Base-by-base conservation (phyloP, 345 rosid species). In the Eucalyptus camaldulensis region DNA sequence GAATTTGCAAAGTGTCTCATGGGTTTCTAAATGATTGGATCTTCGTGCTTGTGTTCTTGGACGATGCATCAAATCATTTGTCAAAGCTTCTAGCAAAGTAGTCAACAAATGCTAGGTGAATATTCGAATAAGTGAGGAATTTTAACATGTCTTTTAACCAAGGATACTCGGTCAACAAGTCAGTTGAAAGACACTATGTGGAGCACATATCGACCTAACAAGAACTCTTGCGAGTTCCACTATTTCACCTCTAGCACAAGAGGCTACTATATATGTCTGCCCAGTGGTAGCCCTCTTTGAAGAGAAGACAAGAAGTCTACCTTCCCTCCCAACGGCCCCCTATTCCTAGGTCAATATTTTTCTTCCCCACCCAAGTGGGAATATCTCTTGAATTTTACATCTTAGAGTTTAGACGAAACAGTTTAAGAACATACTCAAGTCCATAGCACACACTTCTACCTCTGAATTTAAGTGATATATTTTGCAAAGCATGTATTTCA, bases 361-460 rank as follows among this genome's bases (percentile, higher is more conserved):
- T 53, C 58, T 53, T 53, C 58, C 25, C 25, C 58, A 53, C 58
- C 10, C 5, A 53, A 2, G 24, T 53, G 58, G 10, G 24, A 53
- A 53, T 53, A 53, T 19, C 58, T 19, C 58, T 0, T 19, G 1
- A 53, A 53, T 19, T 53, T 53, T 53, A 8, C 2, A 0, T 53
- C 58, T 2, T 8, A 53, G 58, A 53, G 10, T 53, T 53, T 0
- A 53, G 5, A 19, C 25, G 0, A 53, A 53, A 53, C 0, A 4
- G 5, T 53, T 53, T 53, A 53, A 53, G 5, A 53, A 1, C 5
- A 53, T 53, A 53, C 10, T 53, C 58, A 53, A 19, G 25, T 53
- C 58, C 58, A 53, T 19, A 19, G 10, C 58, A 53, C 58, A 53
- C 5, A 19, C 25, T 19, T 53, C 5, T 53, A 8, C 25, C 10